Evolutionary conservation across 805 yeast genomes (phyloP).

Genomic region (Lipomyces oligophaga): DNA sequence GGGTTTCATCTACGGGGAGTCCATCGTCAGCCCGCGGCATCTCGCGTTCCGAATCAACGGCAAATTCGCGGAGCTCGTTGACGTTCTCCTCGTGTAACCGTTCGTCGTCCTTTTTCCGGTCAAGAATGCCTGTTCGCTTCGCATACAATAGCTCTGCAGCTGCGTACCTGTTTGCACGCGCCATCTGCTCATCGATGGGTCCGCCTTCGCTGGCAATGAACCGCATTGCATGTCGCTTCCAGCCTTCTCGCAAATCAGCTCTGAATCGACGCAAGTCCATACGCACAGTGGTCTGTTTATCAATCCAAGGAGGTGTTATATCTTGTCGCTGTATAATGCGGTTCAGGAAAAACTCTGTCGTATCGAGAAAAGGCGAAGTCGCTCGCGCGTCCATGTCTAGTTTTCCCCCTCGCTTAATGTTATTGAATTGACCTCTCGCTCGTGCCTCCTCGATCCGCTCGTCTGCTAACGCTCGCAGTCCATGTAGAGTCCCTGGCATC

Average conservation of each 20-base stretch:
- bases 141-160: slow-evolving; percentile 6
- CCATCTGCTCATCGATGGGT: slow-evolving; percentile 2
- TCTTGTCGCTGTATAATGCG: slow-evolving; percentile 72
- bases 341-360: slow-evolving; percentile 74
- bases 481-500: slow-evolving; percentile 36
- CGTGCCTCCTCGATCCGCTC: slow-evolving; percentile 71
- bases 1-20: background rate
- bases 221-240: slow-evolving; percentile 30
- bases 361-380: slow-evolving; percentile 57
- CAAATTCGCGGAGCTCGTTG: background rate
- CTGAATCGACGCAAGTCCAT: slow-evolving; percentile 49
- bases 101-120: background rate
- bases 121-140: background rate
- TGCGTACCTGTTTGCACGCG: slow-evolving; percentile 1
- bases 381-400: slow-evolving; percentile 41
- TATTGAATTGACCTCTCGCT: slow-evolving; percentile 63
- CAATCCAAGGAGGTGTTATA: slow-evolving; percentile 87
- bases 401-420: slow-evolving; percentile 62
- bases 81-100: background rate
- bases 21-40: background rate
- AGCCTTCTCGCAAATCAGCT: slow-evolving; percentile 32
- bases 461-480: slow-evolving; percentile 61
- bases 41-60: slow-evolving; percentile 1
- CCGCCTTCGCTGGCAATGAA: slow-evolving; percentile 34
- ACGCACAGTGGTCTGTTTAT: slow-evolving; percentile 60